These are phyloP conservation scores for Talaromyces islandicus DNA, from an alignment of 2,329 filamentous ascomycete species.

Conservation along the genomic window DNA sequence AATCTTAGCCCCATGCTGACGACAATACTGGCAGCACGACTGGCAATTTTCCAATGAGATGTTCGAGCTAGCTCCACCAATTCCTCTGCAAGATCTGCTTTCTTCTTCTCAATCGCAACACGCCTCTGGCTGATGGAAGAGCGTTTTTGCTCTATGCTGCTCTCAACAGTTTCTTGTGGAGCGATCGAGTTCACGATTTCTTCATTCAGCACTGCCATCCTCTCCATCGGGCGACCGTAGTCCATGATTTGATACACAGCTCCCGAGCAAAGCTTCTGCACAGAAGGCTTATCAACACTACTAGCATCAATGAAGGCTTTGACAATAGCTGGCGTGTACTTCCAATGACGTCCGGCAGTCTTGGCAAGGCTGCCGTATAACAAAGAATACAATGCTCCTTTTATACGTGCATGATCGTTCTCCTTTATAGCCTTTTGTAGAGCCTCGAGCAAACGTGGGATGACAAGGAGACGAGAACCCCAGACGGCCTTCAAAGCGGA, in stretches of 20 bases:
- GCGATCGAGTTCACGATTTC: conserved; percentile 65
- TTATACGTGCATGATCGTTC: conserved; percentile 84
- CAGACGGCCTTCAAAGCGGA: conserved; percentile 88
- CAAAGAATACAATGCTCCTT: conserved; percentile 86
- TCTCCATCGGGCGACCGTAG: conserved; percentile 81
- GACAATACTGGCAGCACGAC: conserved; percentile 81
- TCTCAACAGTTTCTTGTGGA: conserved; percentile 59
- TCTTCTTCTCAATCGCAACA: conserved; percentile 73
- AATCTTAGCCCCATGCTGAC: conserved; percentile 89
- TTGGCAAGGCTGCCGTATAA: conserved; percentile 83
- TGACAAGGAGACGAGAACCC: conserved; percentile 80
- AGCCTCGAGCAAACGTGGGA: conserved; percentile 75
- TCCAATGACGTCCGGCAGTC: conserved; percentile 87
- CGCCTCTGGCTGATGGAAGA: conserved; percentile 70
- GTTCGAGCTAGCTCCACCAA: conserved; percentile 69
- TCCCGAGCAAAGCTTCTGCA: conserved; percentile 78
- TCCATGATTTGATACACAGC: conserved; percentile 84
- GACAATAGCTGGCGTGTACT: conserved; percentile 85
- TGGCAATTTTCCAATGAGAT: conserved; percentile 95
- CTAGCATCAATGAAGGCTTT: conserved; percentile 84
- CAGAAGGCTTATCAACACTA: conserved; percentile 85
- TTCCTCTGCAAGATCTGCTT: conserved; percentile 72
- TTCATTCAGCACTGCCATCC: conserved; percentile 75
- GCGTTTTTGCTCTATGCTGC: conserved; percentile 54
- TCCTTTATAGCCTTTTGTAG: conserved; percentile 72